phyloP scores from a whole-genome alignment of 495 filamentous ascomycete genomes.

The Cladorrhinum samala region DNA sequence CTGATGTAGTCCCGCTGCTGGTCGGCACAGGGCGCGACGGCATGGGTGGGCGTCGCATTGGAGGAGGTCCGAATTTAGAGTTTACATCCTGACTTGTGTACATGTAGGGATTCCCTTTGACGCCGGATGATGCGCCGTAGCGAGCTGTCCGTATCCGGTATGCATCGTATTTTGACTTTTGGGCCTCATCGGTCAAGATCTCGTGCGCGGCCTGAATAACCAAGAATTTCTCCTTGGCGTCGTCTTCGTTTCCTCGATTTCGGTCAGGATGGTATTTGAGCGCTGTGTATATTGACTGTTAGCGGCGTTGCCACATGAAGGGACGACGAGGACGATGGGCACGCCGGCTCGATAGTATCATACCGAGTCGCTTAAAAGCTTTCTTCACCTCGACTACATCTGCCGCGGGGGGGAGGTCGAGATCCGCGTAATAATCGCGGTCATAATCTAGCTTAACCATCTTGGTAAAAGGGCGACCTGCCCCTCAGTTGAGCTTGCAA shows the following conservation, averaged over 20 bases:
- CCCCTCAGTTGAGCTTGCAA: neutral
- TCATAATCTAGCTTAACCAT: conserved; percentile 73
- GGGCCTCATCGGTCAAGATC: conserved; percentile 62
- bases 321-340: too few species aligned
- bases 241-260: conserved; percentile 73
- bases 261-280: conserved; percentile 85
- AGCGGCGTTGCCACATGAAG: too few species aligned
- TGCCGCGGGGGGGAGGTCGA: conserved; percentile 59
- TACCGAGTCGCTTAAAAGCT: conserved; percentile 80
- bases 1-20: conserved; percentile 1
- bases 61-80: conserved; percentile 33
- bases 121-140: conserved; percentile 37
- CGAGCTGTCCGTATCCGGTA: conserved; percentile 43
- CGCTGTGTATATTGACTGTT: conserved; percentile 42
- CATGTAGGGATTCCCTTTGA: conserved; percentile 49
- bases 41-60: conserved; percentile 36
- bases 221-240: conserved; percentile 75
- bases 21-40: conserved; percentile 26
- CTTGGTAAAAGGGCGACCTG: conserved; percentile 23
- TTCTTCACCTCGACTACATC: conserved; percentile 71
- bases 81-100: conserved; percentile 36
- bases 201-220: conserved; percentile 81
- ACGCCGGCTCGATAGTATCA: conserved; percentile 5
- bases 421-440: conserved; percentile 81
- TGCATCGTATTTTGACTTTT: conserved; percentile 70